A percentile compares a stretch with the other conserved stretches of the same genome.
Conservation (phyloP, 2,329 filamentous ascomycete genomes). For the Exophiala calicioides region DNA sequence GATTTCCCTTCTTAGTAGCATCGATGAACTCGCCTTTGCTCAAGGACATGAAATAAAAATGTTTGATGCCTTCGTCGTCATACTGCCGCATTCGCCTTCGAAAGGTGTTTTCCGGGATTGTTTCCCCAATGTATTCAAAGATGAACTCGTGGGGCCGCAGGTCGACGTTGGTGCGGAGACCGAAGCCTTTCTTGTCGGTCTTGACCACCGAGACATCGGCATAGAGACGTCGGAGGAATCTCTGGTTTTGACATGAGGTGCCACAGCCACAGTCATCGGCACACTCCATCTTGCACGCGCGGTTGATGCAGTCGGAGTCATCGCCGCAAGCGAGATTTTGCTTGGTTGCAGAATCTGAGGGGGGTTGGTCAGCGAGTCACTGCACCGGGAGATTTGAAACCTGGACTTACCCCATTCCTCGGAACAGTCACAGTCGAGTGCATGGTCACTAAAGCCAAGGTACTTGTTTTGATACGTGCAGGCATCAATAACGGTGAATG, state of each 20-base stretch:
- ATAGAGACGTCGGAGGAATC: conserved; percentile 88
- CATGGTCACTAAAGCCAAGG: conserved; percentile 88
- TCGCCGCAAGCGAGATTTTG: conserved; percentile 86
- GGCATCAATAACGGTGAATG: conserved; percentile 78
- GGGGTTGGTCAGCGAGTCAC: conserved; percentile 37
- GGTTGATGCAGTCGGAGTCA: conserved; percentile 97
- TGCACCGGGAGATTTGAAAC: neutral
- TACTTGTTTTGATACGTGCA: conserved; percentile 91
- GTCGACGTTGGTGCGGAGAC: conserved; percentile 76
- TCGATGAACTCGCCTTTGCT: conserved; percentile 96
- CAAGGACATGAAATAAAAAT: conserved; percentile 99
- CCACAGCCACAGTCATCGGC: conserved; percentile 85
- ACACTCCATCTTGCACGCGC: conserved; percentile 97
- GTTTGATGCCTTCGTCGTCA: conserved; percentile 93
- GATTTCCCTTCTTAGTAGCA: conserved; percentile 92
- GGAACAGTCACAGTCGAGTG: conserved; percentile 90
- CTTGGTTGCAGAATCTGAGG: conserved; percentile 51
- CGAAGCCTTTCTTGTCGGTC: conserved; percentile 96
- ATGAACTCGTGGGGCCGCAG: conserved; percentile 86
- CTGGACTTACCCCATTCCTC: conserved; percentile 84
- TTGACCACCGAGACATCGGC: conserved; percentile 93
- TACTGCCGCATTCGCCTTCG: conserved; percentile 89
- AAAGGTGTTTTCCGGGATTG: conserved; percentile 90
- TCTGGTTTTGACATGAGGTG: conserved; percentile 84
- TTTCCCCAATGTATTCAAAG: conserved; percentile 97